Evolutionary conservation across 805 yeast genomes (phyloP).

Genomic region (Hanseniaspora hatyaiensis): DNA sequence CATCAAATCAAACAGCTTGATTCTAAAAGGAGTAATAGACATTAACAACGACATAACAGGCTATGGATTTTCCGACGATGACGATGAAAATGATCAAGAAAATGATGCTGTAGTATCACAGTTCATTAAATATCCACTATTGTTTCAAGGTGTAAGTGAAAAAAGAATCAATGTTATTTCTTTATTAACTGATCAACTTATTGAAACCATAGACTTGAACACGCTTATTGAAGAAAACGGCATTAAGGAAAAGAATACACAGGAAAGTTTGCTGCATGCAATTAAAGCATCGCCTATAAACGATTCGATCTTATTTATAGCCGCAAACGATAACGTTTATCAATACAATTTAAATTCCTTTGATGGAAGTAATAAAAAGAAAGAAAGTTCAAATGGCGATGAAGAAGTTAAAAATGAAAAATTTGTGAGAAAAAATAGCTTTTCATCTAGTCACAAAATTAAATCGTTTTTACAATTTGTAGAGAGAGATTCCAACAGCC

Average conservation of each 20-base stretch:
- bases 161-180: slow-evolving; percentile 82
- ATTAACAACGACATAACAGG: slow-evolving; percentile 6
- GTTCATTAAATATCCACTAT: slow-evolving; percentile 48
- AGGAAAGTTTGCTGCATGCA: background rate
- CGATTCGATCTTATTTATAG: slow-evolving; percentile 50
- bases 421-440: background rate
- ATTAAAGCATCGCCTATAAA: slow-evolving; percentile 24
- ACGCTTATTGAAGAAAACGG: slow-evolving; percentile 15
- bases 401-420: background rate
- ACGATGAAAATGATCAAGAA: slow-evolving; percentile 18
- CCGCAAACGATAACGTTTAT: slow-evolving; percentile 1
- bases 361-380: background rate
- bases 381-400: background rate
- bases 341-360: background rate
- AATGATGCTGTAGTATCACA: slow-evolving; percentile 65
- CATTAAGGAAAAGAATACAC: background rate
- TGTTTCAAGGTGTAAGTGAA: slow-evolving; percentile 71
- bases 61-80: slow-evolving; percentile 1
- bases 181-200: slow-evolving; percentile 62
- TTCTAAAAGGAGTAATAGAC: slow-evolving; percentile 18
- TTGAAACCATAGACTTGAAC: slow-evolving; percentile 34
- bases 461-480: background rate
- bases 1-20: slow-evolving; percentile 17
- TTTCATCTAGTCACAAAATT: background rate
- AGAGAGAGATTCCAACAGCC: background rate